phyloP scores from a whole-genome alignment of 106 monocot genomes.

The Dendrobium chrysotoxum region DNA sequence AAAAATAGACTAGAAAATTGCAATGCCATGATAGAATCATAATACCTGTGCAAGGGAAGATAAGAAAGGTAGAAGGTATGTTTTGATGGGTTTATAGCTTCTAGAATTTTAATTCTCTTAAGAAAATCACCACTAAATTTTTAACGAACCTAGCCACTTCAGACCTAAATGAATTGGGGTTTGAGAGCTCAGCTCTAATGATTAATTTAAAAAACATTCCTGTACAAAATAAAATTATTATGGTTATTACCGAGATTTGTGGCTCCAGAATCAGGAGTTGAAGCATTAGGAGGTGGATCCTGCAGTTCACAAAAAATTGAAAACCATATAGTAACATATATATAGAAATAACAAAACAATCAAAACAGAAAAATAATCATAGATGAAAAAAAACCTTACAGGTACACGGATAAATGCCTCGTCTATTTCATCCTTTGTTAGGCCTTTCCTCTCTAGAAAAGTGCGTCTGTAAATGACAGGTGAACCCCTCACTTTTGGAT shows the following conservation, averaged over 20 bases:
- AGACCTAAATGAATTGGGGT: not conserved
- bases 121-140: not conserved
- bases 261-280: constrained; percentile 28
- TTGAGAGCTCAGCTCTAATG: not conserved
- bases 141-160: not conserved
- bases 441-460: constrained; percentile 92
- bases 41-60: not conserved
- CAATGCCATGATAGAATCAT: not conserved
- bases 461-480: constrained; percentile 78
- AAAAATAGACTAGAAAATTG: not conserved
- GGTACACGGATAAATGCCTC: constrained; percentile 97
- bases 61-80: not conserved
- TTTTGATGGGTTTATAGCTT: not conserved
- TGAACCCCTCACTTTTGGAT: constrained; percentile 92
- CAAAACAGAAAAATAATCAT: not conserved
- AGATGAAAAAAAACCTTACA: constrained; percentile 33
- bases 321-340: no score
- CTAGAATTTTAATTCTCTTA: not conserved
- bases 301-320: constrained; percentile 18
- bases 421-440: constrained; percentile 95
- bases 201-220: not conserved
- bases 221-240: not conserved
- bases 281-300: constrained; percentile 76
- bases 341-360: not conserved
- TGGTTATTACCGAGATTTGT: constrained; percentile 46